A percentile compares a stretch with the other conserved stretches of the same genome.
These are phyloP conservation scores for Emydomyces testavorans DNA, from an alignment of 2,329 filamentous ascomycete species.

Conservation along the genomic window DNA sequence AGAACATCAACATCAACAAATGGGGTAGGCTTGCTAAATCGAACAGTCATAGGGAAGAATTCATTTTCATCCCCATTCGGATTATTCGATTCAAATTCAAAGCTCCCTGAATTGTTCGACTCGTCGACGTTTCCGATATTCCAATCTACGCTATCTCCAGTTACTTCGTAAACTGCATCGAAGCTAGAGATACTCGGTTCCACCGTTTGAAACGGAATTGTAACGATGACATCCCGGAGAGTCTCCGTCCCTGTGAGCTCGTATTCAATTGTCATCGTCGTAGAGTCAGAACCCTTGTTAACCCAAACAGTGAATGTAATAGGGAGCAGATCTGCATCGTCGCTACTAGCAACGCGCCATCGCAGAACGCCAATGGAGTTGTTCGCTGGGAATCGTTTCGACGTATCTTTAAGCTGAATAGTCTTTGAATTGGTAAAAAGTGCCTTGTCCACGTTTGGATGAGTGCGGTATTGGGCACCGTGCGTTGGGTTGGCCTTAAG, in stretches of 20 bases:
- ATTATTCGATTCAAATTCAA: constrained; percentile 88
- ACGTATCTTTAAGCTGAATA: constrained; percentile 81
- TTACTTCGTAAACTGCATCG: constrained; percentile 87
- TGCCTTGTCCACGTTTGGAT: constrained; percentile 88
- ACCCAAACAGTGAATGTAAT: constrained; percentile 98
- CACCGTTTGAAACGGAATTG: constrained; percentile 72
- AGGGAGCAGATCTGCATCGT: constrained; percentile 69
- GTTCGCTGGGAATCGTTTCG: constrained; percentile 86
- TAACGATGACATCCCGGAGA: constrained; percentile 72
- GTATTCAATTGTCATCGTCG: constrained; percentile 89
- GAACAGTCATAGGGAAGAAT: constrained; percentile 94
- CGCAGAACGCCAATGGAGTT: constrained; percentile 85
- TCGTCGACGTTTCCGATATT: constrained; percentile 76
- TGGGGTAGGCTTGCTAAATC: constrained; percentile 74
- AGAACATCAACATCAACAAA: constrained; percentile 83
- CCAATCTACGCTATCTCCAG: constrained; percentile 89
- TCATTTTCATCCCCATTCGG: constrained; percentile 77
- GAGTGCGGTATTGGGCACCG: constrained; percentile 83
- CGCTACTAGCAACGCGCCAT: constrained; percentile 71
- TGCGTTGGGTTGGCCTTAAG: constrained; percentile 65
- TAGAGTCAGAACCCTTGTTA: constrained; percentile 72
- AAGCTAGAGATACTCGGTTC: constrained; percentile 88
- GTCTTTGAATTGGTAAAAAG: constrained; percentile 70
- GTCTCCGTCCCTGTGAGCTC: constrained; percentile 72
- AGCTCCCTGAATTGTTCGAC: constrained; percentile 70